phyloP scores from a whole-genome alignment of 2,329 filamentous ascomycete species.

The Aspergillus bombycis region DNA sequence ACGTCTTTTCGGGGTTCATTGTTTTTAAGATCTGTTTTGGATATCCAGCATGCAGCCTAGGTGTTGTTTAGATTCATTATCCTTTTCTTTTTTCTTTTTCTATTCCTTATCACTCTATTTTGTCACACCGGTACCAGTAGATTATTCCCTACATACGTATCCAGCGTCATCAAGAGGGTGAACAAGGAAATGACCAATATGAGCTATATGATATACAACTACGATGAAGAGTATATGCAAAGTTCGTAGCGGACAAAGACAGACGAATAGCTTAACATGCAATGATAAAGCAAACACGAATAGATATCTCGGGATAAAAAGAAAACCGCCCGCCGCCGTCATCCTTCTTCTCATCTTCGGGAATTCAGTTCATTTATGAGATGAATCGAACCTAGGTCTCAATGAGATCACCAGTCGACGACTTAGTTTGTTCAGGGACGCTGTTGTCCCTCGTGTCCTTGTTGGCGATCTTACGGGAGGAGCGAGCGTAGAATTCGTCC shows the following conservation, averaged over 20 bases:
- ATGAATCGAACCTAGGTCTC: constrained; percentile 36
- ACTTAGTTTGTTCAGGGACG: constrained; percentile 30
- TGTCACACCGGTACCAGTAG: neutral
- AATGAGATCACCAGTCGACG: constrained; percentile 43
- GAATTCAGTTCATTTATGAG: neutral
- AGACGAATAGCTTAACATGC: constrained; percentile 4
- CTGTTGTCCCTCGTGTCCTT: constrained; percentile 54
- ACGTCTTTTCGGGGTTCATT: neutral
- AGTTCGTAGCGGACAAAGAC: constrained; percentile 8
- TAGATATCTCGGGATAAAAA: constrained; percentile 1
- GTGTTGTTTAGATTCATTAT: neutral
- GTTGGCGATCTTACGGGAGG: constrained; percentile 45
- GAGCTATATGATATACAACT: constrained; percentile 20
- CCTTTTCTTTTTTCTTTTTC: neutral
- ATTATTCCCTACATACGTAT: neutral
- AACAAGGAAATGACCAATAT: constrained; percentile 1
- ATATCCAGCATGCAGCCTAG: neutral
- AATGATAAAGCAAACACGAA: constrained; percentile 2
- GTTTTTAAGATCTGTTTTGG: neutral
- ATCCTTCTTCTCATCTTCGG: neutral
- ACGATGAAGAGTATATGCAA: constrained; percentile 21
- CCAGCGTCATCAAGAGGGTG: neutral
- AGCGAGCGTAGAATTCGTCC: constrained; percentile 78
- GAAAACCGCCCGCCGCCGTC: neutral
- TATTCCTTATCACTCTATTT: neutral